A percentile compares a stretch with the other conserved stretches of the same genome.
phyloP scores from a whole-genome alignment of 78 protist genomes.

The Tieghemostelium lacteum region DNA sequence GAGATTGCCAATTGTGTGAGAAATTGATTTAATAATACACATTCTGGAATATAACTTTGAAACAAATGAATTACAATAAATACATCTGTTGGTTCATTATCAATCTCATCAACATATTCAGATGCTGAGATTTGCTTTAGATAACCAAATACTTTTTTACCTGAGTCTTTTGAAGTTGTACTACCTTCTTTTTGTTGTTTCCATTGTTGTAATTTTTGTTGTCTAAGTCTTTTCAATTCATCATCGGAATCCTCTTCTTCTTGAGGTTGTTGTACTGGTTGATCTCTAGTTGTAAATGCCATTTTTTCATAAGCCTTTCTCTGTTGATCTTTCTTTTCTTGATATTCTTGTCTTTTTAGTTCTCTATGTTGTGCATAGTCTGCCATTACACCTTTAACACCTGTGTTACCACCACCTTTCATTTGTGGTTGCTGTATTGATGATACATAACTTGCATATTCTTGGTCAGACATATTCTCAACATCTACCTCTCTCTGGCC shows the following conservation, averaged over 20 bases:
- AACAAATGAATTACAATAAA: constrained; percentile 61
- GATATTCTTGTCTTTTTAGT: constrained; percentile 33
- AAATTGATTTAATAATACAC: constrained; percentile 51
- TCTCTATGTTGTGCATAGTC: constrained; percentile 66
- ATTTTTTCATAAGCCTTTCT: constrained; percentile 24
- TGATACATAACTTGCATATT: neutral
- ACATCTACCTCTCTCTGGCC: constrained; percentile 9
- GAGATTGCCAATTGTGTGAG: constrained; percentile 47
- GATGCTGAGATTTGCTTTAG: constrained; percentile 30
- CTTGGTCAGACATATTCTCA: constrained; percentile 21
- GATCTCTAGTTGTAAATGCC: constrained; percentile 40
- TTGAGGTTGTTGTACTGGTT: neutral
- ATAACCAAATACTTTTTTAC: constrained; percentile 51
- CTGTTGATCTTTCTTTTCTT: neutral
- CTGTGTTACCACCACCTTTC: constrained; percentile 60
- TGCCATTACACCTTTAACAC: constrained; percentile 67
- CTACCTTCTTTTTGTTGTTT: constrained; percentile 1
- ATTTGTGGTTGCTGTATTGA: neutral
- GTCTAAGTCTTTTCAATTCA: constrained; percentile 40
- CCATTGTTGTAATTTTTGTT: constrained; percentile 24
- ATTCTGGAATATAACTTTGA: constrained; percentile 73
- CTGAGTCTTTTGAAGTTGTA: neutral
- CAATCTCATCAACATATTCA: constrained; percentile 59
- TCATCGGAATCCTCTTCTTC: constrained; percentile 61
- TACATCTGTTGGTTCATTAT: constrained; percentile 74